Base-by-base conservation (phyloP, 805 yeast species). In the Myxozyma sirexii region DNA sequence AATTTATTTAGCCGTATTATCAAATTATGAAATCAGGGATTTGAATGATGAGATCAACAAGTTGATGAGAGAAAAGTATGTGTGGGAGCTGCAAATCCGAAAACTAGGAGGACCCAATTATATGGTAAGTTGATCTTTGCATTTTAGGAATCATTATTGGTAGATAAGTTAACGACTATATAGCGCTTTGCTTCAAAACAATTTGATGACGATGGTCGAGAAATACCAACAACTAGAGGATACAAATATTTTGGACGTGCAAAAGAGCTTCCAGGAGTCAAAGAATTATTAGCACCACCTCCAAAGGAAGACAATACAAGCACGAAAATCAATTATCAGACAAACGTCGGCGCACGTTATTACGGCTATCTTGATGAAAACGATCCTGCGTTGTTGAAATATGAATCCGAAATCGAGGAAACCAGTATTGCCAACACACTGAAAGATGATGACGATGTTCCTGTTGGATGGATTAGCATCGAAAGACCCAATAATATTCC, bases 191-290 rank as follows among this genome's bases (percentile, higher is more conserved):
- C 62, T 17, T 47, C 60, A 21, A 60, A 55, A n/a, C 54, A 54
- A 21, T 64, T 60, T 41, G 68, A 58, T 19, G 65, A 66, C 49
- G 64, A 64, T 45, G 68, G 68, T 4, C 52, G 59, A 4, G 70
- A 67, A 48, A 59, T 69, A 4, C 74, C 72, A 26, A 55, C 68
- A 1, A 70, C 81, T 1, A 76, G 80, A 41, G 90, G 90, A 0
- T 84, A 83, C 64, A 75, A 87, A 56, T 92, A 88, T 72, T 92
- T 84, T 73, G 97, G 97, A 0, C 74, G 96, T 50, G 96, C 97
- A 0, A 78, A 82, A 54, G 93, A 90, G 45, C 74, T 91, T 7
- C 87, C 90, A 0, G 97, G 88, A 62, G 92, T 87, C 6, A 75
- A 79, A 54, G 79, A 79, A 59, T 62, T 82, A 23, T 62, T 84